Evolutionary conservation across 495 filamentous ascomycete species (phyloP).

Genomic region (Cercophora scortea): DNA sequence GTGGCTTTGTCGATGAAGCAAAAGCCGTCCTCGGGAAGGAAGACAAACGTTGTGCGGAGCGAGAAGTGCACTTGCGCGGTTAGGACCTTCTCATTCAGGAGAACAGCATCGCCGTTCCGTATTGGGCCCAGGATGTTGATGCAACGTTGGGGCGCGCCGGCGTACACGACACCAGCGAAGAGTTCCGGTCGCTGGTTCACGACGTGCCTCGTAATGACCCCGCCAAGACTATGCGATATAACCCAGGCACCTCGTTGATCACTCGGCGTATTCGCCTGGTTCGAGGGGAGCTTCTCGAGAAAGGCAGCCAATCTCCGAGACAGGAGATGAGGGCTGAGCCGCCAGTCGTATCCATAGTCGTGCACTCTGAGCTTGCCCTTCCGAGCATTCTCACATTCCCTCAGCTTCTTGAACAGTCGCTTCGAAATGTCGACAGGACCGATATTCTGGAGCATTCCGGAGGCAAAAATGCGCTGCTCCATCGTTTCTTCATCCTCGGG

Average conservation of each 20-base stretch:
- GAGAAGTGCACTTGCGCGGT: constrained; percentile 95
- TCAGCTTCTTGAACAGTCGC: constrained; percentile 69
- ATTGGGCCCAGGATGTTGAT: constrained; percentile 88
- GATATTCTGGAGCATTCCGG: constrained; percentile 81
- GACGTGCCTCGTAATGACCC: constrained; percentile 81
- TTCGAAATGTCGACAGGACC: constrained; percentile 87
- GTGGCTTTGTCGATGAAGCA: constrained; percentile 84
- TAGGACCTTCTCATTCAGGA: constrained; percentile 81
- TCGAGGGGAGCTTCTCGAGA: constrained; percentile 67
- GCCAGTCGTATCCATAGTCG: constrained; percentile 96
- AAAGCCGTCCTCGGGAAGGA: constrained; percentile 80
- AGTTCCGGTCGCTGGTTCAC: constrained; percentile 83
- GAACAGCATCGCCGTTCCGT: constrained; percentile 82
- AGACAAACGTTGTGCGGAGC: constrained; percentile 74
- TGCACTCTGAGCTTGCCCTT: constrained; percentile 68
- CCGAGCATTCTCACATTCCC: constrained; percentile 61
- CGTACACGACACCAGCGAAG: constrained; percentile 80
- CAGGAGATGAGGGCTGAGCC: constrained; percentile 73
- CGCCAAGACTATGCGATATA: constrained; percentile 84
- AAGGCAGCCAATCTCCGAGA: constrained; percentile 61
- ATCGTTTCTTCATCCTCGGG: constrained; percentile 81
- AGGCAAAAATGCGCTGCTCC: constrained; percentile 70
- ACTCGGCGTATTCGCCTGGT: constrained; percentile 41
- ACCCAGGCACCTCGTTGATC: constrained; percentile 65
- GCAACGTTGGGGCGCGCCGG: constrained; percentile 76